Conservation (phyloP, 164 flowering plant genomes). For the Amborella trichopoda region DNA sequence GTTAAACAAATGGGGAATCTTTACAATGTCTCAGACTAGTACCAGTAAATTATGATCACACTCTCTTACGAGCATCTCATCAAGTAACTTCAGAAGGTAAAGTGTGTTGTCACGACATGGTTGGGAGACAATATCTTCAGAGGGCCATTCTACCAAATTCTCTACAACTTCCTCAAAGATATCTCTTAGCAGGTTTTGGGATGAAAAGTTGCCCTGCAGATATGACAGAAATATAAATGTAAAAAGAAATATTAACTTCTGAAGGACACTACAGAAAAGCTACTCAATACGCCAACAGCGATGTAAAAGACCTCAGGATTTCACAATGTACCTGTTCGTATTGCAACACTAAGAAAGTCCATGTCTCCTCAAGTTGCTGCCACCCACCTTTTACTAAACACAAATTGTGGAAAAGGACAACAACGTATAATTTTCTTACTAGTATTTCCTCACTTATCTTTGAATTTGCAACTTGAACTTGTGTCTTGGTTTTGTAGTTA, state of each 20-base stretch:
- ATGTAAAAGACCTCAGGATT: too few relatives aligned
- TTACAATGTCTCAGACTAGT: conserved; percentile 4
- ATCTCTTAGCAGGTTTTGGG: conserved; percentile 48
- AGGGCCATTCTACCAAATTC: conserved; percentile 44
- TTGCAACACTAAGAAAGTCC: conserved; percentile 55
- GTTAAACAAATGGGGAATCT: neutral
- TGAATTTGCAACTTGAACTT: conserved; percentile 13
- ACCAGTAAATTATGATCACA: conserved; percentile 70
- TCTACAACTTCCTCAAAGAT: conserved; percentile 60
- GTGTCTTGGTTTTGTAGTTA: conserved; percentile 30
- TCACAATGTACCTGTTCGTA: conserved; percentile 66
- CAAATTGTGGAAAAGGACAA: conserved; percentile 71
- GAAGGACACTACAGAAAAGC: too few relatives aligned
- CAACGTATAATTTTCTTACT: conserved; percentile 51
- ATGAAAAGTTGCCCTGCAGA: conserved; percentile 46
- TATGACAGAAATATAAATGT: conserved; percentile 1
- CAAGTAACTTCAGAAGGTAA: conserved; percentile 65
- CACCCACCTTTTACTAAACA: conserved; percentile 89
- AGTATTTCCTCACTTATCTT: conserved; percentile 36
- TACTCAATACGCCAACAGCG: too few relatives aligned
- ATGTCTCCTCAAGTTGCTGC: conserved; percentile 92
- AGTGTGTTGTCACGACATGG: conserved; percentile 95
- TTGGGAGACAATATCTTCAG: conserved; percentile 66
- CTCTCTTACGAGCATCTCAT: conserved; percentile 82
- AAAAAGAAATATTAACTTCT: too few relatives aligned